Evolutionary conservation across 2,329 filamentous ascomycete species (phyloP).

Genomic region (Eurotiales sp.): DNA sequence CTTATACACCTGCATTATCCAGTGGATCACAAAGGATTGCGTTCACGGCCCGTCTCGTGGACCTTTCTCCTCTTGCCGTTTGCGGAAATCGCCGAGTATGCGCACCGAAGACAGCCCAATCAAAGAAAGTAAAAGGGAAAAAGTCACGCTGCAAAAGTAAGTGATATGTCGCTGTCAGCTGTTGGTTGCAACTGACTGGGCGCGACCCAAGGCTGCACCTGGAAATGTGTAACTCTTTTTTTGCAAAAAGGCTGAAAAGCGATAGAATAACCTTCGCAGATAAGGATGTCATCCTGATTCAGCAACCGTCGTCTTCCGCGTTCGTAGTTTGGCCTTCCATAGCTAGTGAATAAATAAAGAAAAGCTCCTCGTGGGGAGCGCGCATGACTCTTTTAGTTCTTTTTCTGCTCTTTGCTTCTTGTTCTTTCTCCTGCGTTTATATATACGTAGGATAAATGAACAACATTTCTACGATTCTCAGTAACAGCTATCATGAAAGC

Average conservation of each 20-base stretch:
- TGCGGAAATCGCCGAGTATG: slow-evolving; percentile 10
- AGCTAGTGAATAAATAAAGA: not conserved
- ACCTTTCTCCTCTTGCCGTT: slow-evolving; percentile 8
- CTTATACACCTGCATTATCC: too few relatives aligned
- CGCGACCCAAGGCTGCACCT: too few relatives aligned
- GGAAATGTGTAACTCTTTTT: not conserved
- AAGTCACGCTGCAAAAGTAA: not conserved
- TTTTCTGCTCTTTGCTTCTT: slow-evolving; percentile 4
- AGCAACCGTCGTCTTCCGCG: slow-evolving; percentile 25
- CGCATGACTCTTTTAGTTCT: slow-evolving; percentile 13
- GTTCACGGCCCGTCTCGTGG: too few relatives aligned
- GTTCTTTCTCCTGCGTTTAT: not conserved
- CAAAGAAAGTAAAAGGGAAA: too few relatives aligned
- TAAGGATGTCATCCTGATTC: slow-evolving; percentile 18
- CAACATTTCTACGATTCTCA: too few relatives aligned
- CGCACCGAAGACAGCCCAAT: not conserved
- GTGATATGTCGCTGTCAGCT: slow-evolving; percentile 10
- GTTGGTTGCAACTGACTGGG: slow-evolving; percentile 11
- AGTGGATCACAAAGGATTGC: too few relatives aligned
- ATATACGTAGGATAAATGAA: not conserved
- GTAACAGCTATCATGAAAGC: too few relatives aligned
- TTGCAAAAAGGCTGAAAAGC: not conserved
- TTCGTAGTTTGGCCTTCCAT: slow-evolving; percentile 19
- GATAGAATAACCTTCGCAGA: not conserved
- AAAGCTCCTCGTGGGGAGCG: slow-evolving; percentile 9